These are phyloP conservation scores for Zelonia costaricensis DNA, from an alignment of 208 protist species.

Conservation along the genomic window DNA sequence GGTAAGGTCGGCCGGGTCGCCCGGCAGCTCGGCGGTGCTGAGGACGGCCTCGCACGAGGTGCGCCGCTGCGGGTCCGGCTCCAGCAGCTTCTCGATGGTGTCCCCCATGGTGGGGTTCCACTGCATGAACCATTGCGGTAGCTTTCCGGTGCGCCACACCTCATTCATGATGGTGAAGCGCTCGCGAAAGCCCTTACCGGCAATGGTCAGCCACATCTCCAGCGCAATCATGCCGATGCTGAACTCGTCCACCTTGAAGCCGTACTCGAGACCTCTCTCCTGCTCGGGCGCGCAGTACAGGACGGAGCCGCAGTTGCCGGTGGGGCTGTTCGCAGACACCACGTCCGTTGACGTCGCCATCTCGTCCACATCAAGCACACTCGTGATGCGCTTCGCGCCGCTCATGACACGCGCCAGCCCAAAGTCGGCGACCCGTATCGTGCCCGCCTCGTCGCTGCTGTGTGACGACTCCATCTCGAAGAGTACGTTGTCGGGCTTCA, in stretches of 20 bases:
- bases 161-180: conserved; percentile 79
- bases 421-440: conserved; percentile 85
- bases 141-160: conserved; percentile 55
- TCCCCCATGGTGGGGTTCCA: conserved; percentile 59
- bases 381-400: conserved; percentile 48
- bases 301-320: conserved; percentile 73
- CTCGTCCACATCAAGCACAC: conserved; percentile 44
- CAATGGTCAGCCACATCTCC: conserved; percentile 87
- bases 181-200: conserved; percentile 77
- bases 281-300: conserved; percentile 87
- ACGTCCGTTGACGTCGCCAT: conserved; percentile 3
- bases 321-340: conserved; percentile 27
- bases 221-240: conserved; percentile 88
- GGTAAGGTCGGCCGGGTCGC: conserved; percentile 70
- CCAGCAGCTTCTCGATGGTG: conserved; percentile 60
- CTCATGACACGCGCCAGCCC: conserved; percentile 68
- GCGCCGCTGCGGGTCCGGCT: conserved; percentile 48
- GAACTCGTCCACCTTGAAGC: conserved; percentile 88
- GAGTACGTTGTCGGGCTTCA: conserved; percentile 86
- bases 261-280: conserved; percentile 71
- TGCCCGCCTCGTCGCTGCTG: conserved; percentile 50
- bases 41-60: conserved; percentile 70
- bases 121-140: conserved; percentile 71
- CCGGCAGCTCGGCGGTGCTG: conserved; percentile 66
- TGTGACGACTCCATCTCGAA: conserved; percentile 63